Base-by-base conservation (phyloP, 1,284 basidiomycete species). In the Austropuccinia psidii region DNA sequence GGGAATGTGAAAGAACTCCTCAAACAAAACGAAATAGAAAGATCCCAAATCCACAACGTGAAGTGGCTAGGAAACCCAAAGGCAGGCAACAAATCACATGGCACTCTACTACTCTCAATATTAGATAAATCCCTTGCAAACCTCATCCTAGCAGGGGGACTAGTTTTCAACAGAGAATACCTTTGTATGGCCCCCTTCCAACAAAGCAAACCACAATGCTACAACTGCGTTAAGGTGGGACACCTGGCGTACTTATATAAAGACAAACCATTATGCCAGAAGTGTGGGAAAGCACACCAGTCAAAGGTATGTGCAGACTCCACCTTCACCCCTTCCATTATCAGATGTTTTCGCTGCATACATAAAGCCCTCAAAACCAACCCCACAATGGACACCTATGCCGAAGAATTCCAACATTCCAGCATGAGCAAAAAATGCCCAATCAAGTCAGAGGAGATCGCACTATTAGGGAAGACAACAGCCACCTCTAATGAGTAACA, bases 121-220 rank as follows among this genome's bases (percentile, higher is more conserved):
- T 60, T 8, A n/a, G 24, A 60, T 24, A 60, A 35, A n/a, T 2
- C 17, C 39, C 35, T 60, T 3, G 57, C 31, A 3, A 39, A 24
- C 37, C 24, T 39, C 57, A 60, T 60, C 29, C 31, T 33, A 33
- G n/a, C 31, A 33, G 54, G 2, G 6, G 54, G 54, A 7, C 29
- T 57, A 3, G 33, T 29, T 35, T 57, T 33, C 54, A 57, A 57
- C 15, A 57, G 15, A 29, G 31, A 33, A 9, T 35, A 57, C 54
- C 29, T 57, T 2, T 33, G 54, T 33, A 35, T 29, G 3, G 31
- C 31, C 54, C 29, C 54, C 33, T 33, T 57, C 54, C 2, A 33
- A 35, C 54, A 57, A 57, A 24, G 54, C 33, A 5, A 57, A 57
- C 33, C 33, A 33, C 54, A 57, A n/a, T 57, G 54, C 54, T 57